Base-by-base conservation (phyloP, 2,329 filamentous ascomycete species). In the Anthostomella pinea region DNA sequence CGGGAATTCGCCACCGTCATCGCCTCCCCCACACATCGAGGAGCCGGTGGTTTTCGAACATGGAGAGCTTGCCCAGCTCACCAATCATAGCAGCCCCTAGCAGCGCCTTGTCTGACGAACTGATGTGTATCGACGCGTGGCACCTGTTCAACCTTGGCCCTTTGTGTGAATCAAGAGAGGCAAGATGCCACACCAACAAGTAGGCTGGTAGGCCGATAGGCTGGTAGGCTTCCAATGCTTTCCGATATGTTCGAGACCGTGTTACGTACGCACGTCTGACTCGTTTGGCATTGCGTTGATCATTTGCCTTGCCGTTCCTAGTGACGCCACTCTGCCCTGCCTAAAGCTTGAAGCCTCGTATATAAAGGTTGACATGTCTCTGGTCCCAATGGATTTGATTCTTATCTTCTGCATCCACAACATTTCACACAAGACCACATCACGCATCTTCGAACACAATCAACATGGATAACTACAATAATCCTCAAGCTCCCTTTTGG, bases 401-500 rank as follows among this genome's bases (percentile, higher is more conserved):
- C n/a, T n/a, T n/a, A n/a, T n/a, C n/a, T n/a, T n/a, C n/a, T n/a
- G n/a, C n/a, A n/a, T n/a, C n/a, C n/a, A n/a, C n/a, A n/a, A n/a
- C n/a, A n/a, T n/a, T n/a, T n/a, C n/a, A n/a, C n/a, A n/a, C n/a
- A n/a, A n/a, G n/a, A n/a, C n/a, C n/a, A n/a, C n/a, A n/a, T n/a
- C n/a, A n/a, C n/a, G n/a, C n/a, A n/a, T n/a, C n/a, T n/a, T n/a
- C n/a, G n/a, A 37, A 25, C 7, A 22, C 24, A 14, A 45, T 38
- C 43, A 43, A 52, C 16, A 49, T 42, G 33, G 52, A 39, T 30
- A 37, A 35, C 38, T 33, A 39, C 26, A 40, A 42, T 29, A 26
- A 42, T 19, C 39, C 29, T 3, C 45, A 45, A 31, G 26, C 25
- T 20, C 41, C 49, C 40, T 55, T 57, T 18, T 56, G 54, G 54